Conservation (phyloP, 2,329 filamentous ascomycete genomes). For the Chrysoporthe deuterocubensis region DNA sequence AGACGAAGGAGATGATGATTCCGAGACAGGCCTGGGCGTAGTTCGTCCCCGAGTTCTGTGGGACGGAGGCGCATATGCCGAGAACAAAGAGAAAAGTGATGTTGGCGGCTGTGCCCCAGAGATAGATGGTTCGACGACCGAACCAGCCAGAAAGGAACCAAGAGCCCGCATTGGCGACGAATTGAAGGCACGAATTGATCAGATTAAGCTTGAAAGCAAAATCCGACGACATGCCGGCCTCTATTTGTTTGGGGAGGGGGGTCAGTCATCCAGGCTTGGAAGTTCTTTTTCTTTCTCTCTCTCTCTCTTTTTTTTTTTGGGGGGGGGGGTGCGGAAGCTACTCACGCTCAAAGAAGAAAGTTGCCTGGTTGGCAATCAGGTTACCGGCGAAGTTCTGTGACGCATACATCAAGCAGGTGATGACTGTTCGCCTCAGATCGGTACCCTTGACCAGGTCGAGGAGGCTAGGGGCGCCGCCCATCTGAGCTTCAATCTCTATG, state of each 20-base stretch:
- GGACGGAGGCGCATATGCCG: constrained; percentile 61
- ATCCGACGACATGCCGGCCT: constrained; percentile 26
- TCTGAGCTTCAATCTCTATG: constrained; percentile 55
- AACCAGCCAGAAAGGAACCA: constrained; percentile 43
- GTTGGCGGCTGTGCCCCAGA: constrained; percentile 62
- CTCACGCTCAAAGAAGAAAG: constrained; percentile 62
- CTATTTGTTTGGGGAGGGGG: neutral
- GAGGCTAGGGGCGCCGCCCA: constrained; percentile 49
- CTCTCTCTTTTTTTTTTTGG: too few relatives aligned
- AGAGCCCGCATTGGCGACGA: constrained; percentile 31
- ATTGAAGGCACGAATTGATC: constrained; percentile 28
- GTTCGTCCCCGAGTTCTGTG: constrained; percentile 44
- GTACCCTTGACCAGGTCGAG: constrained; percentile 56
- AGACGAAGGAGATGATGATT: constrained; percentile 68
- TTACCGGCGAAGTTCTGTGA: constrained; percentile 67
- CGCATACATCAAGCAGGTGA: constrained; percentile 61
- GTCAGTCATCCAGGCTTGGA: neutral
- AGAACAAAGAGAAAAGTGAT: constrained; percentile 58
- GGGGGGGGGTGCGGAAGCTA: constrained; percentile 22
- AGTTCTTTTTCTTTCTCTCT: too few relatives aligned
- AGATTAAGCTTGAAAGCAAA: constrained; percentile 28
- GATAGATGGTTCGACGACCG: constrained; percentile 61
- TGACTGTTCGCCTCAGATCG: constrained; percentile 57
- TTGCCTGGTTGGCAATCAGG: constrained; percentile 65
- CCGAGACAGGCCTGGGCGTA: constrained; percentile 65